A percentile compares a stretch with the other conserved stretches of the same genome.
Conservation (phyloP, 495 filamentous ascomycete genomes). For the Aspergillus cavernicola region DNA sequence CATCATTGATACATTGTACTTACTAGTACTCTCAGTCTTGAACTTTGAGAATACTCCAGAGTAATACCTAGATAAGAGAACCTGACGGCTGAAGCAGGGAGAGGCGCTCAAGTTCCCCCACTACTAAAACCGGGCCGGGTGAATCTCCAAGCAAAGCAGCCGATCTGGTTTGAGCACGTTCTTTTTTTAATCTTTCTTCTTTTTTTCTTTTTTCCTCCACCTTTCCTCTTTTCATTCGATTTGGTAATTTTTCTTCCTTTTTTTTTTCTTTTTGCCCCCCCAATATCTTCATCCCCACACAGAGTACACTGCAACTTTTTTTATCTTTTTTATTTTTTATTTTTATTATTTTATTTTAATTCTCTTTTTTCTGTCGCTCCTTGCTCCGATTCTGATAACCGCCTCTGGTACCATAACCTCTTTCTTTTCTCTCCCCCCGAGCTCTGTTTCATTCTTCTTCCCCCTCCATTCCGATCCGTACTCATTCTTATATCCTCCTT, state of each 20-base stretch:
- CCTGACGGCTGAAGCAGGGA: too few species aligned
- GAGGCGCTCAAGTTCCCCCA: too few species aligned
- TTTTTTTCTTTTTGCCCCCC: conserved; percentile 24
- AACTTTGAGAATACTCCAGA: too few species aligned
- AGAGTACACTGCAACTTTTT: conserved; percentile 20
- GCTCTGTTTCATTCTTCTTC: conserved; percentile 33
- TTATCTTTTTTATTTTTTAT: conserved; percentile 21
- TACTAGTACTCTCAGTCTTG: too few species aligned
- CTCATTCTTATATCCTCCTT: conserved; percentile 26
- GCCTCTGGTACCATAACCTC: conserved; percentile 24
- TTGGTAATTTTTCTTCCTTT: conserved; percentile 15
- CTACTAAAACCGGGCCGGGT: conserved; percentile 16
- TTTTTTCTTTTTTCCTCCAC: conserved; percentile 15
- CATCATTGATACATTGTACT: too few species aligned
- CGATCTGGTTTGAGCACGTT: conserved; percentile 26
- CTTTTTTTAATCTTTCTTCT: conserved; percentile 21
- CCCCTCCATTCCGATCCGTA: conserved; percentile 36
- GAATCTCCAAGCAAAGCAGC: conserved; percentile 23
- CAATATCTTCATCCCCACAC: conserved; percentile 23
- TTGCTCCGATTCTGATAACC: conserved; percentile 33
- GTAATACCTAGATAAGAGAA: too few species aligned
- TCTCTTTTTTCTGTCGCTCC: conserved; percentile 17
- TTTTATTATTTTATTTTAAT: conserved; percentile 15
- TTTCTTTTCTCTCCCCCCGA: conserved; percentile 35
- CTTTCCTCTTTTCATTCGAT: conserved; percentile 16